Conservation (phyloP, 2,329 filamentous ascomycete genomes). For the Ceratocystis diversiconidia region DNA sequence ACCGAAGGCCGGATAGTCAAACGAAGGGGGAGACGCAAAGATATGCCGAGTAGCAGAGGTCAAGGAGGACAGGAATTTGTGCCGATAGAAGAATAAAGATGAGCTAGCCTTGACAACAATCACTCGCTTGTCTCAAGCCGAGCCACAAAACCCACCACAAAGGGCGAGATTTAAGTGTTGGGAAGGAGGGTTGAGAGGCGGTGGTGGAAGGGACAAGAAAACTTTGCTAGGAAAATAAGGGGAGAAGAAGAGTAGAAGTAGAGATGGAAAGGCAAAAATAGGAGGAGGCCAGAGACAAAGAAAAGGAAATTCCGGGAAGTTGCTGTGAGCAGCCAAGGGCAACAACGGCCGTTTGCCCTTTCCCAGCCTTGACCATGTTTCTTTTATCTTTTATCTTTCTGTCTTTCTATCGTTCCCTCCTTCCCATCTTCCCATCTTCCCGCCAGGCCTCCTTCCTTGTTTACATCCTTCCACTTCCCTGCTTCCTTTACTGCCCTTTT, state of each 20-base stretch:
- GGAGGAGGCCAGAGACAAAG: neutral
- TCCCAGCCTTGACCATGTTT: neutral
- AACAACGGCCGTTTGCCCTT: neutral
- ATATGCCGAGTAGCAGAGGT: neutral
- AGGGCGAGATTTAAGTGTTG: conserved; percentile 7
- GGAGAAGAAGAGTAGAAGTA: neutral
- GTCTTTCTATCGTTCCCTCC: neutral
- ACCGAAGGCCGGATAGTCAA: conserved; percentile 5
- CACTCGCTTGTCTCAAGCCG: neutral
- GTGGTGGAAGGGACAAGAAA: neutral
- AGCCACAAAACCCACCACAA: conserved; percentile 14
- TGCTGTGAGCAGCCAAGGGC: neutral
- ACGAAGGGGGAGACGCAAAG: neutral
- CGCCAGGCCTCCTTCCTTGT: neutral
- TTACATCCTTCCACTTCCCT: neutral
- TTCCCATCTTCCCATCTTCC: neutral
- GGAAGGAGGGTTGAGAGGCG: neutral
- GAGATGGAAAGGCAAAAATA: neutral
- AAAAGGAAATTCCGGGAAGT: neutral
- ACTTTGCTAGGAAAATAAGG: neutral
- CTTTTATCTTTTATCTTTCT: neutral
- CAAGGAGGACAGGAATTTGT: neutral
- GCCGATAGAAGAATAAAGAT: no score
- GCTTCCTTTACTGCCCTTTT: neutral
- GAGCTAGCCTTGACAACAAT: neutral